A percentile compares a stretch with the other conserved stretches of the same genome.
These are phyloP conservation scores for Gremmenia infestans DNA, from an alignment of 2,329 filamentous ascomycete species.

Conservation along the genomic window DNA sequence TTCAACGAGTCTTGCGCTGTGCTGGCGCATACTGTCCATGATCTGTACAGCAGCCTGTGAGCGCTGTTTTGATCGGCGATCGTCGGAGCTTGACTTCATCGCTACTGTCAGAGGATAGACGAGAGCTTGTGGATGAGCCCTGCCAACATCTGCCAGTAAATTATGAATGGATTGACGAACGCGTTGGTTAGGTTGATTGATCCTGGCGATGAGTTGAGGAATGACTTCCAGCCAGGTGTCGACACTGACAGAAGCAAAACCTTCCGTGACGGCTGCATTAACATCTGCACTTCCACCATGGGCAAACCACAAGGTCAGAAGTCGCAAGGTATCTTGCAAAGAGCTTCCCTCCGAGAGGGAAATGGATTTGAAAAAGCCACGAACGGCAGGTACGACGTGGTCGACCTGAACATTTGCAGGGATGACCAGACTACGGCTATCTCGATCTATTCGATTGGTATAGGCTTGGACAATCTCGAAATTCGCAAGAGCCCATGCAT, in stretches of 20 bases:
- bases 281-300: slow-evolving; percentile 88
- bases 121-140: slow-evolving; percentile 89
- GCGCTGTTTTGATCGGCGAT: slow-evolving; percentile 73
- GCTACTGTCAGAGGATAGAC: slow-evolving; percentile 97
- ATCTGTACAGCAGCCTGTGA: slow-evolving; percentile 86
- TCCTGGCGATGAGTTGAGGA: slow-evolving; percentile 91
- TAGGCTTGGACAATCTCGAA: slow-evolving; percentile 92
- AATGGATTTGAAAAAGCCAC: slow-evolving; percentile 97
- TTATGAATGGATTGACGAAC: slow-evolving; percentile 91
- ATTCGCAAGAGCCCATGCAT: slow-evolving; percentile 96
- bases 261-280: slow-evolving; percentile 81
- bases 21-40: slow-evolving; percentile 97
- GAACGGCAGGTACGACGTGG: slow-evolving; percentile 90
- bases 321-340: slow-evolving; percentile 85
- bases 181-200: slow-evolving; percentile 88
- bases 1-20: slow-evolving; percentile 86
- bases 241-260: slow-evolving; percentile 85
- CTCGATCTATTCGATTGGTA: slow-evolving; percentile 34
- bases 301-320: slow-evolving; percentile 94
- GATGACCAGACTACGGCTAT: slow-evolving; percentile 40
- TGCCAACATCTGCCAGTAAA: slow-evolving; percentile 84
- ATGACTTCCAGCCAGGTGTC: slow-evolving; percentile 99
- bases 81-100: slow-evolving; percentile 86
- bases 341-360: slow-evolving; percentile 87
- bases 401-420: slow-evolving; percentile 64